Conservation (phyloP, 1,139 yeast genomes). For the Scheffersomyces titani region DNA sequence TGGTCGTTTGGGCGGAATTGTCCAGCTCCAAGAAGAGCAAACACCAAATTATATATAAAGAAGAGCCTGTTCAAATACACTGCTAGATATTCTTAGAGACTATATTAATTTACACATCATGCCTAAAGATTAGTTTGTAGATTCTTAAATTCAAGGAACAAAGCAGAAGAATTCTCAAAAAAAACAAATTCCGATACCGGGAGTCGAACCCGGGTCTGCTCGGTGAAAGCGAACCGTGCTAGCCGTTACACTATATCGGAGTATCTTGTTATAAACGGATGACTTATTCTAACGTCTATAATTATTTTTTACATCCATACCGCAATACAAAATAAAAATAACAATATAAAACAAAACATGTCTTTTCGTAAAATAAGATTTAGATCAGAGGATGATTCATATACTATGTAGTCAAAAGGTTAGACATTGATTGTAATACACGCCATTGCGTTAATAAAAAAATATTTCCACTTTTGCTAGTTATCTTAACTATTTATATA, state of each 20-base stretch:
- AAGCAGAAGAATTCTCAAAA: background rate
- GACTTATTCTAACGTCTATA: too few relatives aligned
- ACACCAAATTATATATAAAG: slow-evolving; percentile 19
- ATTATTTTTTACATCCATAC: too few relatives aligned
- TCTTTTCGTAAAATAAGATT: too few relatives aligned
- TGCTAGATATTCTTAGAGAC: slow-evolving; percentile 12
- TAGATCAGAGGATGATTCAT: too few relatives aligned
- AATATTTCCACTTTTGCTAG: too few relatives aligned
- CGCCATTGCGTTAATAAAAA: too few relatives aligned
- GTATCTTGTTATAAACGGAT: background rate
- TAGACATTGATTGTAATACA: too few relatives aligned
- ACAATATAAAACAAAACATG: too few relatives aligned
- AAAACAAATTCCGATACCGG: slow-evolving; percentile 61
- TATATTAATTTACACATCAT: background rate
- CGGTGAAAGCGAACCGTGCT: slow-evolving; percentile 85
- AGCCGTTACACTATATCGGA: slow-evolving; percentile 84
- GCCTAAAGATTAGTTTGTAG: background rate
- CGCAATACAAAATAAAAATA: too few relatives aligned
- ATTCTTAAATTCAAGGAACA: background rate
- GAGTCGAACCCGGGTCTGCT: slow-evolving; percentile 84
- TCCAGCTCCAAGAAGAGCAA: slow-evolving; percentile 15
- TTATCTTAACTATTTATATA: too few relatives aligned
- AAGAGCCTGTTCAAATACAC: slow-evolving; percentile 24
- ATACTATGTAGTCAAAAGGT: too few relatives aligned
- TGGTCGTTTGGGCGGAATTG: slow-evolving; percentile 45